Conservation (phyloP, 2,329 filamentous ascomycete genomes). For the Hirsutella thompsonii region DNA sequence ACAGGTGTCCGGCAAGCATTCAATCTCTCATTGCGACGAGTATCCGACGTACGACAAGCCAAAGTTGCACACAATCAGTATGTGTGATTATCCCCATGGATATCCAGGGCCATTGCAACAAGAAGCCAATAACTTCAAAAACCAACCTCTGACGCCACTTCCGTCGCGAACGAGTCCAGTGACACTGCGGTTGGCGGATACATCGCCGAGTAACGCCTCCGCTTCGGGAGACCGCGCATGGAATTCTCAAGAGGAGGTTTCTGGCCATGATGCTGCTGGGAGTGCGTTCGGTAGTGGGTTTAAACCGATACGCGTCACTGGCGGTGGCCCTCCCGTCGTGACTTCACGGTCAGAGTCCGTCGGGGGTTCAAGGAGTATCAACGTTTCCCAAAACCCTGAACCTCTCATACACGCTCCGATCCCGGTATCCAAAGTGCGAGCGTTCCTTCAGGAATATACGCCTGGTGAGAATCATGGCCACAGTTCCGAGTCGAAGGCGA, state of each 20-base stretch:
- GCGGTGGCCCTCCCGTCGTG: not conserved
- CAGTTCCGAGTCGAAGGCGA: not conserved
- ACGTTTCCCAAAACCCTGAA: not conserved
- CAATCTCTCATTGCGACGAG: not conserved
- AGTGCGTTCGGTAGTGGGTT: not conserved
- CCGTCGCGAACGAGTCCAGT: not conserved
- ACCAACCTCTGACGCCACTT: not conserved
- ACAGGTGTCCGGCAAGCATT: not conserved
- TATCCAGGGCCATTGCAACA: not conserved
- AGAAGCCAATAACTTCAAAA: not conserved
- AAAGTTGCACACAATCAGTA: not conserved
- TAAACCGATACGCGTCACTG: not conserved
- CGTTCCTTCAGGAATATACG: constrained; percentile 7
- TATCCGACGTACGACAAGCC: not conserved
- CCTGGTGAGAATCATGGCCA: not conserved
- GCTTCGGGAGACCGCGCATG: too few species aligned
- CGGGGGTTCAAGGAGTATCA: not conserved
- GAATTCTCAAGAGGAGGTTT: too few species aligned
- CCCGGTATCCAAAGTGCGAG: constrained; percentile 10
- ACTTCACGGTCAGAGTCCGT: not conserved
- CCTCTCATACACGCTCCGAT: constrained; percentile 2
- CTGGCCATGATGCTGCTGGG: not conserved
- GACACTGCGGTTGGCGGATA: not conserved
- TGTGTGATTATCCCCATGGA: not conserved
- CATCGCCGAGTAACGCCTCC: not conserved